phyloP scores from a whole-genome alignment of 2,329 filamentous ascomycete genomes.

The Fusarium staphyleae region DNA sequence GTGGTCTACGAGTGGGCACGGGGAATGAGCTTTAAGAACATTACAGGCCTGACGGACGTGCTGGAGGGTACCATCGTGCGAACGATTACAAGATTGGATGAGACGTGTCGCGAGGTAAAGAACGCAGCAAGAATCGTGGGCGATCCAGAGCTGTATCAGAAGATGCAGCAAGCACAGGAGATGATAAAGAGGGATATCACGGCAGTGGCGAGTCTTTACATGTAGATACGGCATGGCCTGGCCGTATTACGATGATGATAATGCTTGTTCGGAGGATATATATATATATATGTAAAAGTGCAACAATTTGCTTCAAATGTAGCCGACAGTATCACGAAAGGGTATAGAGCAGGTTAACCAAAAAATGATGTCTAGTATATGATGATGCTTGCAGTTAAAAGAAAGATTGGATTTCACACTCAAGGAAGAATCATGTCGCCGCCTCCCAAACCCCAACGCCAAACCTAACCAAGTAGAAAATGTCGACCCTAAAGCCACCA shows the following conservation, averaged over 20 bases:
- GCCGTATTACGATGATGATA: not conserved
- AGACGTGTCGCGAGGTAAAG: slow-evolving; percentile 97
- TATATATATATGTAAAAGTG: too few relatives aligned
- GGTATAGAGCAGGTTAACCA: not conserved
- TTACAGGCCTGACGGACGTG: slow-evolving; percentile 94
- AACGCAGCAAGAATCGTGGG: slow-evolving; percentile 95
- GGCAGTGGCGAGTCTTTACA: slow-evolving; percentile 86
- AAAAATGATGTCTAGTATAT: slow-evolving; percentile 18
- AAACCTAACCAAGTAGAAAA: slow-evolving; percentile 31
- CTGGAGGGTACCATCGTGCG: slow-evolving; percentile 97
- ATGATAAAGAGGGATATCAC: slow-evolving; percentile 97
- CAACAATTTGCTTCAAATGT: not conserved
- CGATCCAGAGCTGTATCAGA: slow-evolving; percentile 89
- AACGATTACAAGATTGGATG: slow-evolving; percentile 91
- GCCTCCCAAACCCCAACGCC: slow-evolving; percentile 36
- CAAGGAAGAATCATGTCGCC: slow-evolving; percentile 27
- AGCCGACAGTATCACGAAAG: not conserved
- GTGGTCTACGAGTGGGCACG: slow-evolving; percentile 99
- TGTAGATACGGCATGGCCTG: slow-evolving; percentile 59
- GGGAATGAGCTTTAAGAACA: slow-evolving; percentile 98
- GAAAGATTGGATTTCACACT: slow-evolving; percentile 15
- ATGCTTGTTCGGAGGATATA: not conserved
- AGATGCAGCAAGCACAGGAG: slow-evolving; percentile 98
- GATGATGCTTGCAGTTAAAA: slow-evolving; percentile 14
- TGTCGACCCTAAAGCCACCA: slow-evolving; percentile 1